Evolutionary conservation across 83 land plant species (phyloP).

Genomic region (Picea engelmannii): DNA sequence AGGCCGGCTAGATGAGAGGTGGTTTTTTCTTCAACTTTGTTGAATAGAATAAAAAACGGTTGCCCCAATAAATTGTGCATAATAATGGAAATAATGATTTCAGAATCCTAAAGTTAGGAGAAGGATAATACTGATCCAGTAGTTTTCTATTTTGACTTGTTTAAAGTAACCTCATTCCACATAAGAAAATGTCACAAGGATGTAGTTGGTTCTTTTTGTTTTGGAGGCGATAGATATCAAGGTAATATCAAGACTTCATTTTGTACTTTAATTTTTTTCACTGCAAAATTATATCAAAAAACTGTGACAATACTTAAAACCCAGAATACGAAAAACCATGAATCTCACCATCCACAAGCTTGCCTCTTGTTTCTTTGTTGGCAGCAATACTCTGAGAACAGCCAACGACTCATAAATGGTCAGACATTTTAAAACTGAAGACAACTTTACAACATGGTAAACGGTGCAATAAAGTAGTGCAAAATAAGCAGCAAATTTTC

Average conservation of each 20-base stretch:
- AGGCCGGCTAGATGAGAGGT: neutral
- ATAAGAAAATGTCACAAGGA: no score
- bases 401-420: no score
- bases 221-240: neutral
- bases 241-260: neutral
- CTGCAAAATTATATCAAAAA: neutral
- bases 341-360: slow-evolving; percentile 38
- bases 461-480: no score
- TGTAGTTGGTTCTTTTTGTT: neutral
- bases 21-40: neutral
- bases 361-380: slow-evolving; percentile 45
- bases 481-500: no score
- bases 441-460: no score
- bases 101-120: neutral
- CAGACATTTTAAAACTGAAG: no score
- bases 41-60: neutral
- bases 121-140: neutral
- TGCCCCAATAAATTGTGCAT: neutral
- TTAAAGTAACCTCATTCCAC: neutral
- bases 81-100: neutral
- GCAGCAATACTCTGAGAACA: slow-evolving; percentile 48
- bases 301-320: neutral
- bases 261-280: neutral
- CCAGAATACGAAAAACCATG: neutral
- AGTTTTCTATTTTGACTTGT: neutral